Conservation (phyloP, 768 basidiomycete species). For the Rubroboletus pulcherrimus region DNA sequence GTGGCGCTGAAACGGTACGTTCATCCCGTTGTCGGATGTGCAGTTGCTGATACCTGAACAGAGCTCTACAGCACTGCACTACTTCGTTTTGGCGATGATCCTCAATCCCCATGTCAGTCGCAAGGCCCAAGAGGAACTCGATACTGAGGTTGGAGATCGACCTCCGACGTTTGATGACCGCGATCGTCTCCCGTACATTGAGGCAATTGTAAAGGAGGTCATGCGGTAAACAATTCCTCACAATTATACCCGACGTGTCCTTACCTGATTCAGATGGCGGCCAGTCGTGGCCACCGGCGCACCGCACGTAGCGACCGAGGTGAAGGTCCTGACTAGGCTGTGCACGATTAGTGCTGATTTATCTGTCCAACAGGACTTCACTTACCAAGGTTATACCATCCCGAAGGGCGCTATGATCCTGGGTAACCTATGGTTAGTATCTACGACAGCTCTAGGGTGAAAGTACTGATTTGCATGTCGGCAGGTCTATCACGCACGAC, state of each 20-base stretch:
- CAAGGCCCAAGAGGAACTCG: slow-evolving; percentile 6
- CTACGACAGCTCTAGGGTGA: background rate
- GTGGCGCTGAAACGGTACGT: slow-evolving; percentile 6
- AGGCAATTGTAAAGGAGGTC: slow-evolving; percentile 7
- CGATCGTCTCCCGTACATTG: slow-evolving; percentile 6
- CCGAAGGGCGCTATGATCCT: slow-evolving; percentile 6
- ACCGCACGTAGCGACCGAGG: slow-evolving; percentile 5
- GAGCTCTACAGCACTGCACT: slow-evolving; percentile 5
- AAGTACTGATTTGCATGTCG: background rate
- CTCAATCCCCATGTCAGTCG: slow-evolving; percentile 1
- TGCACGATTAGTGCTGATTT: background rate
- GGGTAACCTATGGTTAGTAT: background rate
- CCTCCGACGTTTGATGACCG: slow-evolving; percentile 7
- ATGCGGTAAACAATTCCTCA: background rate
- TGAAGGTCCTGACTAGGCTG: background rate
- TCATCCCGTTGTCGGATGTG: background rate
- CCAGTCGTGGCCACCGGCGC: slow-evolving; percentile 6
- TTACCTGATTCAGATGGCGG: slow-evolving; percentile 2
- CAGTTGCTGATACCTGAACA: background rate
- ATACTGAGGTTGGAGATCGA: background rate
- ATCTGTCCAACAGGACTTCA: background rate
- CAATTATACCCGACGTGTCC: background rate
- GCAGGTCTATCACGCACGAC: slow-evolving; percentile 8
- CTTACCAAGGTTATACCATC: slow-evolving; percentile 2
- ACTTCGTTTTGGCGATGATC: slow-evolving; percentile 6